Evolutionary conservation across 495 filamentous ascomycete species (phyloP).

Genomic region (Ramalina peruviana): DNA sequence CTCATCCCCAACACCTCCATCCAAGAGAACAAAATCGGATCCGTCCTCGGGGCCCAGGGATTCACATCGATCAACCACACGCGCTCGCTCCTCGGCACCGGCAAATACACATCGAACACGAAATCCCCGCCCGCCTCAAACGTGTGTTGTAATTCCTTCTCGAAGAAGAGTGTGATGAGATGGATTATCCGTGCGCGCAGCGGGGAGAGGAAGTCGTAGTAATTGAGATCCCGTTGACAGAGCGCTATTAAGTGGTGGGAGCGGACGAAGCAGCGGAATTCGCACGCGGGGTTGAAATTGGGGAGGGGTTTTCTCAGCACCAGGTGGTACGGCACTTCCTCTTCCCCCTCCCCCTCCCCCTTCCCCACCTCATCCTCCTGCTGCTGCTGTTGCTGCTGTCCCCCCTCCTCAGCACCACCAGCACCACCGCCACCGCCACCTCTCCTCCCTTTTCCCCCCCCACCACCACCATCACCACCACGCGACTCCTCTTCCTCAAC

Average conservation of each 20-base stretch:
- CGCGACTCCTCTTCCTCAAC: background rate
- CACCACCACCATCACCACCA: too few relatives aligned
- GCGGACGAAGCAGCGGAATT: slow-evolving; percentile 91
- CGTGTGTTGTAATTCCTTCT: slow-evolving; percentile 48
- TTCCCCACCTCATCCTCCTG: too few relatives aligned
- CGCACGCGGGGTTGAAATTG: slow-evolving; percentile 72
- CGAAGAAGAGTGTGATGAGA: slow-evolving; percentile 59
- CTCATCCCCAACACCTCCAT: slow-evolving; percentile 63
- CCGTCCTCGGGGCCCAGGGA: slow-evolving; percentile 83
- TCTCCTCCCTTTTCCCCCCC: too few relatives aligned
- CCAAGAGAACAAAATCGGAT: slow-evolving; percentile 84
- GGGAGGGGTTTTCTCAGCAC: slow-evolving; percentile 72
- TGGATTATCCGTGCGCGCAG: slow-evolving; percentile 48
- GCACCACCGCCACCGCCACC: too few relatives aligned
- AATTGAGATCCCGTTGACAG: slow-evolving; percentile 79
- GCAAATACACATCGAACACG: slow-evolving; percentile 82
- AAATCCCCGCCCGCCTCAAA: slow-evolving; percentile 70
- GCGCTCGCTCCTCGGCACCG: slow-evolving; percentile 49
- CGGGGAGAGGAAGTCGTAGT: slow-evolving; percentile 65
- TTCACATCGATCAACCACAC: slow-evolving; percentile 91
- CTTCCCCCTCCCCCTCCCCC: background rate
- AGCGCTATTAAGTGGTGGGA: slow-evolving; percentile 59
- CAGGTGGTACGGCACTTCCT: slow-evolving; percentile 36
- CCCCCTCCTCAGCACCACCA: too few relatives aligned
- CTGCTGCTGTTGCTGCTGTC: too few relatives aligned